Base-by-base conservation (phyloP, 768 basidiomycete species). In the Phylloporus sp. region DNA sequence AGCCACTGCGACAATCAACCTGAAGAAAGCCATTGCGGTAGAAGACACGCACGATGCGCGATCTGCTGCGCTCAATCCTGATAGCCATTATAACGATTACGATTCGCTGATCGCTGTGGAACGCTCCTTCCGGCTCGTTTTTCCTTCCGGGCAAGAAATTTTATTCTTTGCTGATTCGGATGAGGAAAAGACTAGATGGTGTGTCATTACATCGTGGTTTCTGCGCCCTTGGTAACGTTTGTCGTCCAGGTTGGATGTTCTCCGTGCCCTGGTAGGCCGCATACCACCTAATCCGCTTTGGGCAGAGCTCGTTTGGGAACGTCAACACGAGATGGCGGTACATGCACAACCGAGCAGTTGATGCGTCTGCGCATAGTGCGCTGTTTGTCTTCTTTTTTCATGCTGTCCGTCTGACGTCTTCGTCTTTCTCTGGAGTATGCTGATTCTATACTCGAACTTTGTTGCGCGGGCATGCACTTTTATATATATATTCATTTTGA, bases 201-300 rank as follows among this genome's bases (percentile, higher is more conserved):
- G 57, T 55, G 84, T 69, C 3, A 10, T 22, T 48, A 9, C 15
- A 2, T 45, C 12, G 2, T 36, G 16, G 29, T 36, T 29, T 5
- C 16, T 23, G 10, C 15, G 3, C 29, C 27, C 8, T 36, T 5
- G 0, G 20, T 58, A 31, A 63, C 15, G 31, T 16, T 45, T 44
- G 28, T 16, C 44, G 24, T 59, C 8, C 64, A 97, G 94, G 94
- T 75, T 97, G 56, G 84, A 90, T 58, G 85, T 95, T 7, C 76
- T 97, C 11, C 79, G 81, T 45, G 88, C 91, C 0, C 75, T 95
- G 32, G 83, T 95, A 53, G 92, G 92, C 8, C 86, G 84, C 52
- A 93, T 97, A 59, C 94, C 94, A 9, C 88, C 90, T 3, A 91
- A 95, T 66, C 91, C 91, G 3, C 73, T 97, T 12, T 97, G 94